Conservation (phyloP, 2,329 filamentous ascomycete genomes). For the Trichoderma guizhouense region DNA sequence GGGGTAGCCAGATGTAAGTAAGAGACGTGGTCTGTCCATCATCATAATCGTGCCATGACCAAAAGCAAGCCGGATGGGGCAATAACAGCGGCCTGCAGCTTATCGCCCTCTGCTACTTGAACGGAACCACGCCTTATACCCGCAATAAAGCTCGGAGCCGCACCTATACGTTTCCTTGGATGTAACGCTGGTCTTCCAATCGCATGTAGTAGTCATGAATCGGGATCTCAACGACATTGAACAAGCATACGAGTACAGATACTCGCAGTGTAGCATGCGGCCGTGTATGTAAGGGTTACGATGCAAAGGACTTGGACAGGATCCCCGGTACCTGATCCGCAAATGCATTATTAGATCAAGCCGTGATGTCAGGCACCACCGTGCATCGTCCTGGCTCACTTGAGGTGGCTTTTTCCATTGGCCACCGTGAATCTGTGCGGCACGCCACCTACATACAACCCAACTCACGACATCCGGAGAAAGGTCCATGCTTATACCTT, state of each 20-base stretch:
- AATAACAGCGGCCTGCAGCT: not conserved
- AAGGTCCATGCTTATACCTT: not conserved
- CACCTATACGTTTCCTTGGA: not conserved
- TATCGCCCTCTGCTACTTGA: not conserved
- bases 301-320: not conserved
- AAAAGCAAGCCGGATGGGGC: not conserved
- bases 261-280: not conserved
- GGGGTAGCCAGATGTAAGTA: not conserved
- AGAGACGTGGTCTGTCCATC: not conserved
- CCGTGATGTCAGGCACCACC: not conserved
- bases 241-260: not conserved
- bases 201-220: not conserved
- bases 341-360: not conserved
- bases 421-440: not conserved
- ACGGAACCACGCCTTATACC: not conserved
- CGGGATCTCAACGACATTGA: not conserved
- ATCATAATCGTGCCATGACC: not conserved
- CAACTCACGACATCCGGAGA: not conserved
- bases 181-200: not conserved
- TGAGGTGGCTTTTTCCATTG: not conserved
- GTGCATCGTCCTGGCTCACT: not conserved
- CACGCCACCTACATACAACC: not conserved
- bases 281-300: not conserved
- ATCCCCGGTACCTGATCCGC: not conserved
- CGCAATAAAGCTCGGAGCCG: not conserved